These are phyloP conservation scores for Pyrenophora graminea DNA, from an alignment of 2,329 filamentous ascomycete genomes.

Conservation along the genomic window DNA sequence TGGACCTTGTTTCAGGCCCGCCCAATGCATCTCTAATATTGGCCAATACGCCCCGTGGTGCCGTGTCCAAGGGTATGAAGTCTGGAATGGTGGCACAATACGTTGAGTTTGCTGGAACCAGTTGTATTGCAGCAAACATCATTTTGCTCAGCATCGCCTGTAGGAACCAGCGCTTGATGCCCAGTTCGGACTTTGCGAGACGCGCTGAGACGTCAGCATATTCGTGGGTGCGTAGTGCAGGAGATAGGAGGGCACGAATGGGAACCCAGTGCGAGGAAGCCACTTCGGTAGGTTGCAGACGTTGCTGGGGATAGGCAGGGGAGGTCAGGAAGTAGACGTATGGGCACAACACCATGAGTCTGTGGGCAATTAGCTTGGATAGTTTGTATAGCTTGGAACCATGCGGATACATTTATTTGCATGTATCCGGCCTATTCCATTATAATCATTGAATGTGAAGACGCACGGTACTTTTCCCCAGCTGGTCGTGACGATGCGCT, in stretches of 20 bases:
- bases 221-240: conserved; percentile 63
- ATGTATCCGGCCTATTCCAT: neutral
- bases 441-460: neutral
- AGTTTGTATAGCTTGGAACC: neutral
- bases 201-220: conserved; percentile 67
- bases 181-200: conserved; percentile 60
- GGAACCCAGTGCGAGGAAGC: conserved; percentile 72
- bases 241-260: conserved; percentile 63
- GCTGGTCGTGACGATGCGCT: conserved; percentile 67
- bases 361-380: conserved; percentile 30
- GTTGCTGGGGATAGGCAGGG: conserved; percentile 60
- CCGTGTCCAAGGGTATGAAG: conserved; percentile 47
- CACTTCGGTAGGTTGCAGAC: conserved; percentile 70
- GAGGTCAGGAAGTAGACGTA: conserved; percentile 68
- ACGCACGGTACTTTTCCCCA: conserved; percentile 68
- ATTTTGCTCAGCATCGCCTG: conserved; percentile 66
- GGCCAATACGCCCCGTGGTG: conserved; percentile 15
- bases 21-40: conserved; percentile 23
- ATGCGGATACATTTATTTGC: neutral
- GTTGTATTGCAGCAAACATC: conserved; percentile 67
- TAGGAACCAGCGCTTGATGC: conserved; percentile 59
- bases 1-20: conserved; percentile 35
- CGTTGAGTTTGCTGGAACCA: conserved; percentile 65
- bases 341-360: conserved; percentile 71
- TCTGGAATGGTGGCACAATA: conserved; percentile 60